Base-by-base conservation (phyloP, 2,329 filamentous ascomycete genomes). In the Cordyceps pruinosa region DNA sequence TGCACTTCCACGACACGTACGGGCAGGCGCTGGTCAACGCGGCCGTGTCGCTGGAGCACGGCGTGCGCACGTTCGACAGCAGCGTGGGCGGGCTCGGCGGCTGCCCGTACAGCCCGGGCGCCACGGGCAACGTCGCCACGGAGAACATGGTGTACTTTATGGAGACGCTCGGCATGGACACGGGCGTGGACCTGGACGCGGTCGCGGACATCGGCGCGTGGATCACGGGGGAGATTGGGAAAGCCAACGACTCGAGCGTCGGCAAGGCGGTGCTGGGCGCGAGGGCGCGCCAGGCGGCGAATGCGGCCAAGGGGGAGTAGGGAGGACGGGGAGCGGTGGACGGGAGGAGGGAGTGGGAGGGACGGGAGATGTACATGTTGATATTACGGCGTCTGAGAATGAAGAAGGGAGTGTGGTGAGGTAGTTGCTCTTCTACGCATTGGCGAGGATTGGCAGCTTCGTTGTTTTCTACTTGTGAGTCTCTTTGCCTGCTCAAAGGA, bases 1-100 rank as follows among this genome's bases (percentile, higher is more conserved):
- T 92, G 74, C 90, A 96, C 71, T 93, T 95, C 66, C 90, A 96
- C 70, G 89, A 96, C 67, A 95, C 90, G 1, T 93, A 91, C 67
- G 90, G 89, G 1, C 87, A 91, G 74, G 90, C 89, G 1, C 75
- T 93, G n/a, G 86, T 90, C 8, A 95, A 95, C 67, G 86, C 86
- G 5, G 84, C 89, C 12, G 85, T 92, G 0, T 85, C 86, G 37
- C 79, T 94, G 30, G 87, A 90, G 67, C 83, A 88, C 63, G 90
- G 90, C 0, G 81, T 95, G 41, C 75, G 88, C 32, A 88, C 83
- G 0, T 94, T 95, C 68, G 90, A 96, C 67, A 83, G 82, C 61
- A 89, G 87, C 54, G 88, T 95, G 1, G 88, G 83, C 2, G 90
- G 90, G 0, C 76, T 96, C 1, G 90, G 90, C 1, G 90, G 90